Evolutionary conservation across 371 early-diverging fungal species (phyloP).

Genomic region (Lichtheimia ornata): DNA sequence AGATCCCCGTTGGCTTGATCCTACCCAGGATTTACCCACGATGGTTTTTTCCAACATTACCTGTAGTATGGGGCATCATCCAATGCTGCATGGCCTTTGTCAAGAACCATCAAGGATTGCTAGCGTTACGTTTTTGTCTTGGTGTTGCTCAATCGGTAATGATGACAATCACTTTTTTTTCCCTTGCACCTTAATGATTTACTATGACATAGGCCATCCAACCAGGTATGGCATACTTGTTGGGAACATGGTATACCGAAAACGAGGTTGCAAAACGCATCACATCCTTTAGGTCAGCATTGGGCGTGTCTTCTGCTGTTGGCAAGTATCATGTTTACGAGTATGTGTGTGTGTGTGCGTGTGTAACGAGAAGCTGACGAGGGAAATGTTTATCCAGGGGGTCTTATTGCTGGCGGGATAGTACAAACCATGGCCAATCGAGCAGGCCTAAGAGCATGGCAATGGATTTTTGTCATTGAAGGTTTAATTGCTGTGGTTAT

Average conservation of each 20-base stretch:
- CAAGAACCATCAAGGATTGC: slow-evolving; percentile 41
- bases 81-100: slow-evolving; percentile 60
- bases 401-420: slow-evolving; percentile 44
- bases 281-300: slow-evolving; percentile 64
- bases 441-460: slow-evolving; percentile 56
- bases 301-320: slow-evolving; percentile 34
- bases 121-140: slow-evolving; percentile 63
- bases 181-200: slow-evolving; percentile 41
- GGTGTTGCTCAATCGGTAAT: slow-evolving; percentile 51
- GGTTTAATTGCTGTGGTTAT: neutral
- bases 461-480: slow-evolving; percentile 50
- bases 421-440: slow-evolving; percentile 36
- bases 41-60: slow-evolving; percentile 58
- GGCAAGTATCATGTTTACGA: no score
- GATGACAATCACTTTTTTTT: neutral
- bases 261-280: slow-evolving; percentile 72
- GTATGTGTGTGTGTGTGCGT: no score
- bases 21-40: slow-evolving; percentile 55
- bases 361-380: no score
- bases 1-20: slow-evolving; percentile 49
- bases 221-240: slow-evolving; percentile 72
- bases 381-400: no score
- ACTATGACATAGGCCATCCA: slow-evolving; percentile 52
- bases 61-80: slow-evolving; percentile 66
- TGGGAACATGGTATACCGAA: slow-evolving; percentile 79